Base-by-base conservation (phyloP, 1,139 yeast genomes). In the Hemisphaericaspora xylofermentans region DNA sequence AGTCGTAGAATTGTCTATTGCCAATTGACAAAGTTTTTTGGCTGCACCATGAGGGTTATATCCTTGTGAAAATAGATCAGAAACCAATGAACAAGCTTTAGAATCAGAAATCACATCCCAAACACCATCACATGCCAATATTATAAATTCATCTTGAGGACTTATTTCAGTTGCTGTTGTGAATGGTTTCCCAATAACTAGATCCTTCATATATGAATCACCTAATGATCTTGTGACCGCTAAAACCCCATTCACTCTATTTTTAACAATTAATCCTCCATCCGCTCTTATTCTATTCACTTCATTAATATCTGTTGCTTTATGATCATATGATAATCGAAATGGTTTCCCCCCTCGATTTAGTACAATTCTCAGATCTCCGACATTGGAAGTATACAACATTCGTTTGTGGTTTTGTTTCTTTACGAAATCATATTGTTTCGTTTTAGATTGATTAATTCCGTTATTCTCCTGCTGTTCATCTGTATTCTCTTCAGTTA, bases 141-240 rank as follows among this genome's bases (percentile, higher is more conserved):
- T 89, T 57, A 91, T 60, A 58, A 87, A 88, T 51, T 85, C 64
- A 56, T 88, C 95, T 4, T 69, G 68, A 15, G 66, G 52, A 45
- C 74, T 66, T 21, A 94, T 72, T 54, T 82, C 88, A 0, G 96
- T 89, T 37, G 89, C 81, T 0, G 98, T 88, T 0, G 98, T 93
- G 56, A 84, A 93, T 0, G 98, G 99, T 42, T 82, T 80, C 0
- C 97, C 96, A 28, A 89, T 80, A 16, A 93, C 97, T 46, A 88
- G 71, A 42, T 83, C 87, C 60, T 94, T 95, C 82, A 93, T 85
- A 62, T 88, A 91, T 15, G 84, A 76, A 61, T 93, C 98, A n/a
- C 98, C 99, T 33, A 93, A 71, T 2, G 98, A 85, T 47, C 99
- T 71, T 2, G 97, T 88, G 14, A 93, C 96, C 0, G 98, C 98